Evolutionary conservation across 2,329 filamentous ascomycete genomes (phyloP).

Genomic region (Emmonsia crescens): DNA sequence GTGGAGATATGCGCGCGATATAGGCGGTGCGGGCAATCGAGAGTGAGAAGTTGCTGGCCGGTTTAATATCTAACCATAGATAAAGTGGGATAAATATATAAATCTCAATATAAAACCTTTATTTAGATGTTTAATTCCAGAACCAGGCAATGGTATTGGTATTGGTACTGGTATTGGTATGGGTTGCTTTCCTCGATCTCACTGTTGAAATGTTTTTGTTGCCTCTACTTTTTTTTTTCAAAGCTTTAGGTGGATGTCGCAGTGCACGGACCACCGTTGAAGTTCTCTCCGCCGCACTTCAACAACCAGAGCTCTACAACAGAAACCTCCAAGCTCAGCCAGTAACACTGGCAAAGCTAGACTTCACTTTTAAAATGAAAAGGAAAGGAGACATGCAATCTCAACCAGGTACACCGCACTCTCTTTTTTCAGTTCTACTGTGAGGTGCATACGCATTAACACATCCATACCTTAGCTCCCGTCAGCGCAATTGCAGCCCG

Average conservation of each 20-base stretch:
- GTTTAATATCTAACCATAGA: not conserved
- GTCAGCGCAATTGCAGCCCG: constrained; percentile 35
- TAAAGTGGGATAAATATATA: not conserved
- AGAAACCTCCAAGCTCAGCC: not conserved
- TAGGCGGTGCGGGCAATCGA: not conserved
- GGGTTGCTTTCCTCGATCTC: not conserved
- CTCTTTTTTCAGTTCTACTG: not conserved
- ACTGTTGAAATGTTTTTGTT: not conserved
- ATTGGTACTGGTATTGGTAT: not conserved
- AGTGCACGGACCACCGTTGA: constrained; percentile 7
- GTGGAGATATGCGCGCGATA: not conserved
- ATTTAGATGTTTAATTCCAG: not conserved
- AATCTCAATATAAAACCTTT: not conserved
- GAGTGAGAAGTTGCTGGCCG: not conserved
- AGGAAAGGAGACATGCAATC: constrained; percentile 8
- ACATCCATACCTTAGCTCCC: constrained; percentile 5
- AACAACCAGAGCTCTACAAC: not conserved
- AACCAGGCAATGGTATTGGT: not conserved
- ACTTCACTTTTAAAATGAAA: constrained; percentile 6
- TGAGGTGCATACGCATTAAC: not conserved
- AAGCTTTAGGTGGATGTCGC: not conserved
- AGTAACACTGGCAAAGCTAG: not conserved
- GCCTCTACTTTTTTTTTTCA: constrained; percentile 4
- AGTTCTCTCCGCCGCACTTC: not conserved
- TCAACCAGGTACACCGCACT: constrained; percentile 5